A percentile compares a stretch with the other conserved stretches of the same genome.
These are phyloP conservation scores for Corchorus capsularis DNA, from an alignment of 345 rosid genomes.

Conservation along the genomic window DNA sequence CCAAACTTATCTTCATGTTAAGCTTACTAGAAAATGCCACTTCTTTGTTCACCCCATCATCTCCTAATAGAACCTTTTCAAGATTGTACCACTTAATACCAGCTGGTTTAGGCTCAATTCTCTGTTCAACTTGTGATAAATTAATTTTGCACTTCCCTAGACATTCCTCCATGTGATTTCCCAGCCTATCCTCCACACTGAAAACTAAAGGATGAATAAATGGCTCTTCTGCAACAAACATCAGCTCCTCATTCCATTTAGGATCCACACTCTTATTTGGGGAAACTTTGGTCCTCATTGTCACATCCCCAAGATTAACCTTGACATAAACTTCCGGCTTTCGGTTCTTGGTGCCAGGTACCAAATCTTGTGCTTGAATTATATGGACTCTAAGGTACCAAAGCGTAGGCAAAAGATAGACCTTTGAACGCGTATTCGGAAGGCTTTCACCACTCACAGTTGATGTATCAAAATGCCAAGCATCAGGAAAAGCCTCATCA, in stretches of 20 bases:
- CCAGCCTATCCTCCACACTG: constrained; percentile 39
- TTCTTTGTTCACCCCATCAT: constrained; percentile 14
- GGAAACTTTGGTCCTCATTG: constrained; percentile 39
- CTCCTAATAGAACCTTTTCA: background rate
- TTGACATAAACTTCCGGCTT: constrained; percentile 41
- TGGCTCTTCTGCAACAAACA: constrained; percentile 56
- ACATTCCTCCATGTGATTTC: background rate
- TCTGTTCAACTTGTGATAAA: background rate
- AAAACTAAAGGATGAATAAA: constrained; percentile 41
- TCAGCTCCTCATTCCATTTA: constrained; percentile 53
- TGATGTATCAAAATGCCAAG: constrained; percentile 48
- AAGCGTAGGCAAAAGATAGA: constrained; percentile 42
- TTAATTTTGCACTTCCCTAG: background rate
- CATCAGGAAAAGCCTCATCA: constrained; percentile 41
- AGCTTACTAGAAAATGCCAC: constrained; percentile 37
- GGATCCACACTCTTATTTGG: constrained; percentile 33
- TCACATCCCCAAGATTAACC: constrained; percentile 35
- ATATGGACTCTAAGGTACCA: constrained; percentile 49
- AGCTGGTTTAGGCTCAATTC: background rate
- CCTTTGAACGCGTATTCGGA: constrained; percentile 35
- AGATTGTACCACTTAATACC: background rate
- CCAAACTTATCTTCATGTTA: constrained; percentile 37
- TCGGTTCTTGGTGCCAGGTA: constrained; percentile 24
- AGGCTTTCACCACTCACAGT: constrained; percentile 33
- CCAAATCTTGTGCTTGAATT: constrained; percentile 50